Percentiles rank a stretch among this genome's conserved stretches.
Conservation (phyloP, 306 rosid species). For the Cotoneaster glaucophyllus region DNA sequence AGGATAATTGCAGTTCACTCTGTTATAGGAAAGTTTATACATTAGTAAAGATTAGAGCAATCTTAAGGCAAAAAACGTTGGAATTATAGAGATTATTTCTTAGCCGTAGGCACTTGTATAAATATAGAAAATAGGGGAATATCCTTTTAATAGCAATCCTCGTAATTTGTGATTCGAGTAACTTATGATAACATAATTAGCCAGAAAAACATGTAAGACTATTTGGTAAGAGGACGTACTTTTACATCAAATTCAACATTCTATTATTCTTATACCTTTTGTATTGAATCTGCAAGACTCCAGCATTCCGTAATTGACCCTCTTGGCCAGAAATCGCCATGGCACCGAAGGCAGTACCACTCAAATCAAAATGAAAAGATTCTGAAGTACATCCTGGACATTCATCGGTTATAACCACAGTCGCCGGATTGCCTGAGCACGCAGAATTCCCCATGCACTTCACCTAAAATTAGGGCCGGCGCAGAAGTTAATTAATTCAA, state of each 20-base stretch:
- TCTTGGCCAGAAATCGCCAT: constrained; percentile 61
- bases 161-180: too few relatives aligned
- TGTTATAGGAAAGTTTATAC: too few relatives aligned
- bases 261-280: constrained; percentile 29
- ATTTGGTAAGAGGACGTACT: neutral
- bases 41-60: too few relatives aligned
- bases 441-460: constrained; percentile 45
- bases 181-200: neutral
- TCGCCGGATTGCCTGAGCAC: constrained; percentile 57
- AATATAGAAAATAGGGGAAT: too few relatives aligned
- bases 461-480: constrained; percentile 32
- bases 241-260: neutral
- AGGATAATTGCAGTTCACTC: too few relatives aligned
- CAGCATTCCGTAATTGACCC: constrained; percentile 42
- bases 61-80: too few relatives aligned
- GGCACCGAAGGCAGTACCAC: constrained; percentile 78
- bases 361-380: constrained; percentile 64
- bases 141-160: too few relatives aligned
- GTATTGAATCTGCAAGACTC: constrained; percentile 46
- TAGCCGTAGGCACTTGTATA: too few relatives aligned
- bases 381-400: constrained; percentile 57
- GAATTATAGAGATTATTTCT: too few relatives aligned
- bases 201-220: neutral
- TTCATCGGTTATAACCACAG: constrained; percentile 62
- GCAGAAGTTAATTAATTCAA: neutral